Evolutionary conservation across 164 flowering plant genomes (phyloP).

Genomic region (Pachysandra terminalis): DNA sequence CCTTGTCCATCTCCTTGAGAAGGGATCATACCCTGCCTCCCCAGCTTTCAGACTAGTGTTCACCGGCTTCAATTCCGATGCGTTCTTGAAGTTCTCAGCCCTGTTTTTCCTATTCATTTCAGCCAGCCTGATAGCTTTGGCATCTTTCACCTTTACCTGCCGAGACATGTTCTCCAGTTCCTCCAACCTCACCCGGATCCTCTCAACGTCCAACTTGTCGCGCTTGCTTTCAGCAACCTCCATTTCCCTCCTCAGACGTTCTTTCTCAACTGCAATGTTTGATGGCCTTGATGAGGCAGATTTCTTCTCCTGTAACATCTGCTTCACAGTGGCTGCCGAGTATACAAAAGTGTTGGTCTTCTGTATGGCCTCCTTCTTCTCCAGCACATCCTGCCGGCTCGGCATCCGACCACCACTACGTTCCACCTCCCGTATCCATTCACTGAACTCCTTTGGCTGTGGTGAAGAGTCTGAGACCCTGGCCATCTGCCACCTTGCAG

Average conservation of each 20-base stretch:
- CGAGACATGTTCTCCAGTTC: slow-evolving; percentile 63
- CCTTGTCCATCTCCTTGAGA: slow-evolving; percentile 94
- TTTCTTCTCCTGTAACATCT: slow-evolving; percentile 93
- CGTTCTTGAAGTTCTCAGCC: slow-evolving; percentile 89
- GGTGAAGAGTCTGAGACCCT: slow-evolving; percentile 85
- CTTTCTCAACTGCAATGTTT: slow-evolving; percentile 88
- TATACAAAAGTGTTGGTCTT: slow-evolving; percentile 67
- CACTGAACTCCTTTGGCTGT: slow-evolving; percentile 64
- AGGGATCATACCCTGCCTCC: slow-evolving; percentile 95
- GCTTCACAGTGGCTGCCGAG: slow-evolving; percentile 89
- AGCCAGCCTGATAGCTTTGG: slow-evolving; percentile 73
- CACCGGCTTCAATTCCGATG: slow-evolving; percentile 64
- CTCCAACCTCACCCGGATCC: slow-evolving; percentile 63
- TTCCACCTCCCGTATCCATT: slow-evolving; percentile 82
- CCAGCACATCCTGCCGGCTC: slow-evolving; percentile 56
- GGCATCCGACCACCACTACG: slow-evolving; percentile 73
- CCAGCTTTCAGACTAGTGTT: slow-evolving; percentile 74
- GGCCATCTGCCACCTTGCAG: slow-evolving; percentile 99
- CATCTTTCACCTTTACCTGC: slow-evolving; percentile 42
- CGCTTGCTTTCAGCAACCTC: slow-evolving; percentile 67
- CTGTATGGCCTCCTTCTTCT: slow-evolving; percentile 73
- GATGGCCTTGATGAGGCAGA: slow-evolving; percentile 77
- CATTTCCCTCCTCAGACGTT: slow-evolving; percentile 63
- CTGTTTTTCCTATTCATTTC: slow-evolving; percentile 91
- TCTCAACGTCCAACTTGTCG: slow-evolving; percentile 63